Percentiles rank a stretch among this genome's conserved stretches.
phyloP scores from a whole-genome alignment of 805 yeast species.

The Maudiozyma saulgeensis region DNA sequence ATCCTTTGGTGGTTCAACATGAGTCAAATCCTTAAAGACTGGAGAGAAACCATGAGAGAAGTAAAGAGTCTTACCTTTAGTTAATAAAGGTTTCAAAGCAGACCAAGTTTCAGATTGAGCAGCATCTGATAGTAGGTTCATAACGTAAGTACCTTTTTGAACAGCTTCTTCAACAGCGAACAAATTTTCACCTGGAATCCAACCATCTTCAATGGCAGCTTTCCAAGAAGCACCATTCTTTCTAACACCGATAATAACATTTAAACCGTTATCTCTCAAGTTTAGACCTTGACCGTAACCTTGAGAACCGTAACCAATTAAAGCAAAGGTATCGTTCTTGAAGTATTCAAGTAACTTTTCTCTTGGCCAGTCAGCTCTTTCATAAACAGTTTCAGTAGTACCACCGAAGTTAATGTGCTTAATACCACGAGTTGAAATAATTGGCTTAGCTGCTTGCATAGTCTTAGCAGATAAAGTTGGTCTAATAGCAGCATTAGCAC shows the following conservation, averaged over 20 bases:
- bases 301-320: constrained; percentile 99
- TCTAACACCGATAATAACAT: constrained; percentile 96
- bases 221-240: constrained; percentile 99
- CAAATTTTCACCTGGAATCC: constrained; percentile 99
- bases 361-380: constrained; percentile 99
- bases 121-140: constrained; percentile 98
- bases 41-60: constrained; percentile 99
- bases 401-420: constrained; percentile 97
- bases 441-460: constrained; percentile 36
- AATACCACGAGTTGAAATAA: constrained; percentile 73
- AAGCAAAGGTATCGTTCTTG: constrained; percentile 95
- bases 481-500: constrained; percentile 29
- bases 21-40: constrained; percentile 94
- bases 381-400: constrained; percentile 89
- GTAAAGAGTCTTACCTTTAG: constrained; percentile 96
- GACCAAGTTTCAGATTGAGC: constrained; percentile 99
- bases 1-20: constrained; percentile 90
- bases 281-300: constrained; percentile 99
- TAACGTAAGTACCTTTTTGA: constrained; percentile 80
- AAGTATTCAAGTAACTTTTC: constrained; percentile 92
- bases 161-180: constrained; percentile 94
- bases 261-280: constrained; percentile 97
- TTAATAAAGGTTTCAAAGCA: constrained; percentile 75
- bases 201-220: constrained; percentile 98
- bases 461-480: constrained; percentile 14